These are phyloP conservation scores for Boeremia exigua DNA, from an alignment of 2,329 filamentous ascomycete species.

Conservation along the genomic window DNA sequence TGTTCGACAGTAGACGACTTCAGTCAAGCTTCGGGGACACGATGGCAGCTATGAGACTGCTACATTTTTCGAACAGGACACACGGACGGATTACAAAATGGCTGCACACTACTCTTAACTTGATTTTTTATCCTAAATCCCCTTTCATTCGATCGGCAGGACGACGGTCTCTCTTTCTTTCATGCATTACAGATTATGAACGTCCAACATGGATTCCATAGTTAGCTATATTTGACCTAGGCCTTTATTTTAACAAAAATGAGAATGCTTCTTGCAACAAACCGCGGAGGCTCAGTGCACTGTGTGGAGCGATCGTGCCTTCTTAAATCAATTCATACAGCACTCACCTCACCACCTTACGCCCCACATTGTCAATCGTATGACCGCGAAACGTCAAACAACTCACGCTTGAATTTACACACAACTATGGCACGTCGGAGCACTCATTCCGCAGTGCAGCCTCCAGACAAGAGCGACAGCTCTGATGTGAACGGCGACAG, in stretches of 20 bases:
- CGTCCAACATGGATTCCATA: background rate
- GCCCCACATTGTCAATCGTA: background rate
- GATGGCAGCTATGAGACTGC: background rate
- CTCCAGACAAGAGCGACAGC: conserved; percentile 2
- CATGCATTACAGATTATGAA: background rate
- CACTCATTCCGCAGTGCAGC: background rate
- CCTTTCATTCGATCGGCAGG: conserved; percentile 1
- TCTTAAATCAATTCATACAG: background rate
- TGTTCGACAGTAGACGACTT: background rate
- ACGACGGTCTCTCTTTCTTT: background rate
- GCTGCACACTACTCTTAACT: conserved; percentile 1
- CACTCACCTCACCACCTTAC: background rate
- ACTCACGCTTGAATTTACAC: background rate
- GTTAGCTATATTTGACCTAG: background rate
- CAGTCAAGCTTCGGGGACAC: background rate
- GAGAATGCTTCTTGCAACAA: background rate
- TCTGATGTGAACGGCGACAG: conserved; percentile 24
- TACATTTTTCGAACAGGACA: background rate
- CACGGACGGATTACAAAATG: background rate
- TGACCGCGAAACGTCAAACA: background rate
- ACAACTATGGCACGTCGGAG: conserved; percentile 25
- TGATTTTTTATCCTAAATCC: background rate
- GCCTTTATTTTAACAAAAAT: background rate
- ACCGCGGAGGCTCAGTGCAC: too few relatives aligned
- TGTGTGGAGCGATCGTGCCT: background rate